These are phyloP conservation scores for Cubamyces lactineus DNA, from an alignment of 768 basidiomycete species.

Conservation along the genomic window DNA sequence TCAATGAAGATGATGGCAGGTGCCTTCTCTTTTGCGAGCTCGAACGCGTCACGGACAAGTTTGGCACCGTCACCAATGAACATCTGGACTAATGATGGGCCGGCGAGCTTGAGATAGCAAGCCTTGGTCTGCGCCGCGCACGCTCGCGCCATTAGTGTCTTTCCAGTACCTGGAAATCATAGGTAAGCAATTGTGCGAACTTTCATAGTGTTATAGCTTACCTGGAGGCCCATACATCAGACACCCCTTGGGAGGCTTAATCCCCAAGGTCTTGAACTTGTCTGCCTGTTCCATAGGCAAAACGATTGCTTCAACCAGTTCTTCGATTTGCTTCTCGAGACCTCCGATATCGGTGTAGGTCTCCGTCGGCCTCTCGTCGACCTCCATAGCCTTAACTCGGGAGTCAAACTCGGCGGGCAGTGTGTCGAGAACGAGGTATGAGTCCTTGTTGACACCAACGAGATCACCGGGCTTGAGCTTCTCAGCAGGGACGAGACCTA, in stretches of 20 bases:
- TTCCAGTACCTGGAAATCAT: slow-evolving; percentile 74
- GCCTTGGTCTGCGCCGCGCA: slow-evolving; percentile 98
- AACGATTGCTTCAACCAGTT: slow-evolving; percentile 96
- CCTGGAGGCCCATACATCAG: slow-evolving; percentile 99
- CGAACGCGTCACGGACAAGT: slow-evolving; percentile 97
- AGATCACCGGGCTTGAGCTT: slow-evolving; percentile 90
- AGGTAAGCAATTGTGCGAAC: slow-evolving; percentile 6
- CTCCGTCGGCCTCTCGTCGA: slow-evolving; percentile 97
- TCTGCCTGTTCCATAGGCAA: slow-evolving; percentile 98
- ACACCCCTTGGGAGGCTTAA: slow-evolving; percentile 96
- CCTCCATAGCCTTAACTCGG: slow-evolving; percentile 99
- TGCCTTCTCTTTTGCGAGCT: slow-evolving; percentile 96
- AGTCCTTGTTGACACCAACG: slow-evolving; percentile 99
- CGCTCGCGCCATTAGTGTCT: slow-evolving; percentile 95
- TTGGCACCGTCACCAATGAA: slow-evolving; percentile 99
- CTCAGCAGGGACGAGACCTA: slow-evolving; percentile 94
- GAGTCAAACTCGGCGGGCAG: slow-evolving; percentile 98
- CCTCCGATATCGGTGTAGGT: slow-evolving; percentile 98
- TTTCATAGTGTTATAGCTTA: slow-evolving; percentile 35
- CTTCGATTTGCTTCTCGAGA: slow-evolving; percentile 98
- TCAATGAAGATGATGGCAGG: slow-evolving; percentile 99
- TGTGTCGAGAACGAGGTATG: slow-evolving; percentile 94
- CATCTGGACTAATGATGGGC: slow-evolving; percentile 98
- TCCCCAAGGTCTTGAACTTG: slow-evolving; percentile 98
- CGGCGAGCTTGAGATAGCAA: slow-evolving; percentile 97